phyloP scores from a whole-genome alignment of 768 basidiomycete species.

The Rubroboletus pulcherrimus region DNA sequence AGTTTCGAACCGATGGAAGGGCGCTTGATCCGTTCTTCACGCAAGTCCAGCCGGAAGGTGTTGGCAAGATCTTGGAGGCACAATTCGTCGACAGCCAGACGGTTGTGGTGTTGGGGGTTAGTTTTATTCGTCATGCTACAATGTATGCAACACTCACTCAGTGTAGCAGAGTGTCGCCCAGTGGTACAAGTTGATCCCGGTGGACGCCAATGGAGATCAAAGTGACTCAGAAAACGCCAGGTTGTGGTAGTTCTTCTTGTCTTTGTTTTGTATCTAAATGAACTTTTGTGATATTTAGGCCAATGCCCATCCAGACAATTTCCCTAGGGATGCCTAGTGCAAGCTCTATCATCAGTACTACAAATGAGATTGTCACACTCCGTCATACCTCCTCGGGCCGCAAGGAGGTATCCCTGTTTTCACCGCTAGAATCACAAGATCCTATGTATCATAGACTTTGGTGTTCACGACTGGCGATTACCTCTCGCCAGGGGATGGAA shows the following conservation, averaged over 20 bases:
- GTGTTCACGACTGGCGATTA: slow-evolving; percentile 12
- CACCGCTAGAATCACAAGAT: slow-evolving; percentile 6
- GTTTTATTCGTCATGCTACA: neutral
- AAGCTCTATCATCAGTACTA: slow-evolving; percentile 6
- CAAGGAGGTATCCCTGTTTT: slow-evolving; percentile 19
- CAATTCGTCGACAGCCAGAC: slow-evolving; percentile 22
- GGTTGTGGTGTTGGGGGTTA: slow-evolving; percentile 25
- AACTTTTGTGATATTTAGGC: slow-evolving; percentile 11
- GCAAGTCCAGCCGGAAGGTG: slow-evolving; percentile 16
- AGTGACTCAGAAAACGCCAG: slow-evolving; percentile 5
- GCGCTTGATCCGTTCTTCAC: neutral
- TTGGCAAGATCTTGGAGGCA: slow-evolving; percentile 20
- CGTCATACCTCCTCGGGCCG: slow-evolving; percentile 15
- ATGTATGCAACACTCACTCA: slow-evolving; percentile 2
- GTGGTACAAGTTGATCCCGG: slow-evolving; percentile 19
- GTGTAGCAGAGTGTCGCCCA: slow-evolving; percentile 8
- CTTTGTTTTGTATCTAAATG: neutral
- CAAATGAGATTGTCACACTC: slow-evolving; percentile 18
- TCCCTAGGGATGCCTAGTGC: slow-evolving; percentile 7
- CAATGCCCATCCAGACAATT: slow-evolving; percentile 1
- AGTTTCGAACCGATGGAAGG: slow-evolving; percentile 9
- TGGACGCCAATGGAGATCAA: slow-evolving; percentile 9
- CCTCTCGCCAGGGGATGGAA: slow-evolving; percentile 1
- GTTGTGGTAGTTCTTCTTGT: slow-evolving; percentile 19
- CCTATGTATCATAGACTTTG: slow-evolving; percentile 15